phyloP scores from a whole-genome alignment of 257 asterid genomes.

The Apocynum venetum region DNA sequence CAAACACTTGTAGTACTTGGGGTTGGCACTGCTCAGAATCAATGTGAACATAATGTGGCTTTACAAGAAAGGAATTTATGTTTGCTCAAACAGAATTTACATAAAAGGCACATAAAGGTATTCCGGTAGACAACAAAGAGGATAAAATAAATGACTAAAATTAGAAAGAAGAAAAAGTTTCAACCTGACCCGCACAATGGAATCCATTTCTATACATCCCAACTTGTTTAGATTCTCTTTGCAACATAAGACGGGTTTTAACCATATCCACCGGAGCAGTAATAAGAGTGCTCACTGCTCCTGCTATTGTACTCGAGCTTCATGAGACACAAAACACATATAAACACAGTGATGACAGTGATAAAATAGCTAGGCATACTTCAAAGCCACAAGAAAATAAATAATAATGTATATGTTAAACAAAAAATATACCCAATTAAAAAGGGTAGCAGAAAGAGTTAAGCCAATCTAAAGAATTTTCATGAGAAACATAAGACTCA shows the following conservation, averaged over 20 bases:
- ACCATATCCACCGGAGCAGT: constrained; percentile 93
- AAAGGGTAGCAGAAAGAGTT: background rate
- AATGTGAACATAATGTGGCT: background rate
- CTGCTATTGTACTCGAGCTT: constrained; percentile 88
- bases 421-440: background rate
- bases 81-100: background rate
- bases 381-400: constrained; percentile 1
- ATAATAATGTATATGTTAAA: background rate
- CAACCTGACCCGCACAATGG: constrained; percentile 92
- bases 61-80: background rate
- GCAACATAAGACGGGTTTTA: constrained; percentile 97
- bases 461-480: background rate
- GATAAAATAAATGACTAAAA: constrained; percentile 6
- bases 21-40: background rate
- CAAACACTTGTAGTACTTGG: background rate
- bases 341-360: constrained; percentile 18
- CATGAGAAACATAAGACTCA: background rate
- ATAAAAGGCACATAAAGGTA: background rate
- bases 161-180: constrained; percentile 20
- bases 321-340: constrained; percentile 32
- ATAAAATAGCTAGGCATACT: background rate
- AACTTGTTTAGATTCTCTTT: constrained; percentile 53
- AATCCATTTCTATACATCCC: constrained; percentile 75
- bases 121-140: background rate
- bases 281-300: constrained; percentile 73